These are phyloP conservation scores for Pseudoperonospora humuli DNA, from an alignment of 352 stramenopile genomes.

Conservation along the genomic window DNA sequence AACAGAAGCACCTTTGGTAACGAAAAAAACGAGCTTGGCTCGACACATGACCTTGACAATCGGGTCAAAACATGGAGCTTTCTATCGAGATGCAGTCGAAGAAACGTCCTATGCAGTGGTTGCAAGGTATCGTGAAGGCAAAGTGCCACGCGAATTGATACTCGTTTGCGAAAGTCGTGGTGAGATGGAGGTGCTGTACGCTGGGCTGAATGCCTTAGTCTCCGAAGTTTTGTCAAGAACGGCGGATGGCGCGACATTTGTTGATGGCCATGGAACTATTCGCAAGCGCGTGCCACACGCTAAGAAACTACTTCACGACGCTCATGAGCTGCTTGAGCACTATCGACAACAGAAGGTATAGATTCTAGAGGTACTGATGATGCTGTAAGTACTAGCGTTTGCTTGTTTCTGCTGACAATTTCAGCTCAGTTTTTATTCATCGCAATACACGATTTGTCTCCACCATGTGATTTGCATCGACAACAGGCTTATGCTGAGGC, in stretches of 20 bases:
- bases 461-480: slow-evolving; percentile 82
- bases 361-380: slow-evolving; percentile 4
- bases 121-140: slow-evolving; percentile 25
- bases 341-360: slow-evolving; percentile 5
- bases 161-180: slow-evolving; percentile 54
- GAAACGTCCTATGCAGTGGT: slow-evolving; percentile 28
- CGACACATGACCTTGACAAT: slow-evolving; percentile 9
- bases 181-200: slow-evolving; percentile 49
- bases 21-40: slow-evolving; percentile 4
- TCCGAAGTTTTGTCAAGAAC: slow-evolving; percentile 33
- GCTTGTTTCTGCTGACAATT: background rate
- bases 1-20: slow-evolving; percentile 40
- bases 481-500: slow-evolving; percentile 42
- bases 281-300: slow-evolving; percentile 54
- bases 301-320: slow-evolving; percentile 50
- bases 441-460: slow-evolving; percentile 54
- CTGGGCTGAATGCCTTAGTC: slow-evolving; percentile 43
- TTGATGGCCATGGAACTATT: slow-evolving; percentile 55
- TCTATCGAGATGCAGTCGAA: background rate
- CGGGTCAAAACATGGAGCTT: background rate
- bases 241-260: slow-evolving; percentile 40
- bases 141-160: slow-evolving; percentile 32
- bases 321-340: slow-evolving; percentile 37
- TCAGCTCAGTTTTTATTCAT: slow-evolving; percentile 10
- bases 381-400: background rate